Evolutionary conservation across 805 yeast species (phyloP).

Genomic region (Barnettozyma wickerhamii): DNA sequence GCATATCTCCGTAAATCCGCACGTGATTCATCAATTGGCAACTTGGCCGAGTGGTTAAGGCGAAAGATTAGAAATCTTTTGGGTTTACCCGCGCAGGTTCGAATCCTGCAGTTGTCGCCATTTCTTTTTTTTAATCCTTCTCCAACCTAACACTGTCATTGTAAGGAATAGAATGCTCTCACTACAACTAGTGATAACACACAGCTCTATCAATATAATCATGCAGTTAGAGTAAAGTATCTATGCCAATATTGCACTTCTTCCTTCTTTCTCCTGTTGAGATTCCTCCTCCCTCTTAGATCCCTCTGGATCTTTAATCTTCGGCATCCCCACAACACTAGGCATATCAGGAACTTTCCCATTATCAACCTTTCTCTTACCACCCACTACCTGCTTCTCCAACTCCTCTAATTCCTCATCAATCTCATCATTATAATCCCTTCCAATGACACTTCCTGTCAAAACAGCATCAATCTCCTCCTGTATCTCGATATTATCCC

Average conservation of each 20-base stretch:
- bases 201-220: too few relatives aligned
- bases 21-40: too few relatives aligned
- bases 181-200: too few relatives aligned
- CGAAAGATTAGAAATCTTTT: constrained; percentile 59
- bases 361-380: neutral
- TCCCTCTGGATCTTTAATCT: constrained; percentile 1
- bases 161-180: too few relatives aligned
- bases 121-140: constrained; percentile 30
- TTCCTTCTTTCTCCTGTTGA: neutral
- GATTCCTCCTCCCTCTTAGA: neutral
- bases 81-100: constrained; percentile 64
- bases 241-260: constrained; percentile 7
- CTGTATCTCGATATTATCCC: constrained; percentile 77
- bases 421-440: constrained; percentile 74
- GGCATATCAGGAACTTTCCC: constrained; percentile 4
- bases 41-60: constrained; percentile 67
- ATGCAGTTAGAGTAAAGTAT: too few relatives aligned
- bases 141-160: too few relatives aligned
- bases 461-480: constrained; percentile 61
- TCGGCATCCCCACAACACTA: constrained; percentile 6
- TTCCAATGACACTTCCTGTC: constrained; percentile 30
- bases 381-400: constrained; percentile 72
- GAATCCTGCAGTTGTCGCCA: constrained; percentile 70
- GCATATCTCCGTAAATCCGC: too few relatives aligned
- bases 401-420: constrained; percentile 89